Evolutionary conservation across 192 early-diverging fungal genomes (phyloP), one percentile per base, ranked within the genome.

Genomic region (Pilaira anomala): DNA sequence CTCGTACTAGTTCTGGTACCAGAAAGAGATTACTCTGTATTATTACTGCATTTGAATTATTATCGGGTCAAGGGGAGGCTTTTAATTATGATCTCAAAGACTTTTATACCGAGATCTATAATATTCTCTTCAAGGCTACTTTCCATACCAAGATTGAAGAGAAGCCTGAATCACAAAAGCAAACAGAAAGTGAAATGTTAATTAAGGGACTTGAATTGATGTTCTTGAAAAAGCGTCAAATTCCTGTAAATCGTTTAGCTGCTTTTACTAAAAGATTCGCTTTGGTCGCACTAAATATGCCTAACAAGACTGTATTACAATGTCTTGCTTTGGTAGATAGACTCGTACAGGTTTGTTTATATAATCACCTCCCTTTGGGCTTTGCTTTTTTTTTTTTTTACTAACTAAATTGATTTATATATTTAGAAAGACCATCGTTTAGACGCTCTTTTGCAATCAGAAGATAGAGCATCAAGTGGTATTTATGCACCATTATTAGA

Each of bases 71-170:
- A 75, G 91, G 94, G 22, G 93, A 96, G 73, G 90, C 90, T 4
- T 75, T 98, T 18, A 95, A 93, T 67, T 83, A 96, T 44, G 97
- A 98, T 67, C 71, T 97, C 26, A 87, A 89, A 71, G 94, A 94
- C 44, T 98, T 98, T 63, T 93, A 93, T 78, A 83, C 74, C 42
- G 81, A 90, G 57, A 79, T 97, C 60, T 98, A 97, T 77, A 79
- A 77, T 13, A 78, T 92, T 28, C 60, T 98, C 21, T 79, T 89
- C 40, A 81, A 88, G 14, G 70, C 92, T 24, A 80, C 88, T 2
- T 67, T 85, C 61, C 79, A 86, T 50, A 77, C 91, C 8, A 75
- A 85, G 51, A 77, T 88, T 36, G 87, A 90, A 48, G 80, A 81
- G 50, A 65, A 77, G 52, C 41, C 73, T 13, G 69, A 66, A 41